A percentile compares a stretch with the other conserved stretches of the same genome.
Evolutionary conservation across 108 stramenopile genomes (phyloP).

Genomic region (Nitzschia inconspicua): DNA sequence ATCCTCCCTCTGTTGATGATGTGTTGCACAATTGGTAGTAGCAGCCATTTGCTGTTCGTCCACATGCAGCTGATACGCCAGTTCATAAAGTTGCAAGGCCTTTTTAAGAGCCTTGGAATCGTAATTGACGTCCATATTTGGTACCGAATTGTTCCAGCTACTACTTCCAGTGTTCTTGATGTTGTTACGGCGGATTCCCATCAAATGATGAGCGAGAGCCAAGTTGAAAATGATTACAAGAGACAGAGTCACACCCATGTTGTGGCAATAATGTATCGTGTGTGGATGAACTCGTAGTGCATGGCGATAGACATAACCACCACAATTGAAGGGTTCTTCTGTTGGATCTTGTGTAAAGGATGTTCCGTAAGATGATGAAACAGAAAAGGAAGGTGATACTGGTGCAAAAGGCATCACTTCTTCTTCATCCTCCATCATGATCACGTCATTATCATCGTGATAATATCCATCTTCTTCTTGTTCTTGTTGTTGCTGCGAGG

Average conservation of each 20-base stretch:
- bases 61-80: conserved; percentile 18
- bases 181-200: background rate
- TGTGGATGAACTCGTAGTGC: conserved; percentile 3
- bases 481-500: background rate
- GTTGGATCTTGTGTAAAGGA: background rate
- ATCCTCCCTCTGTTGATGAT: no score
- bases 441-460: background rate
- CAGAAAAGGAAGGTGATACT: background rate
- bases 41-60: background rate
- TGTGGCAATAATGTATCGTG: conserved; percentile 10
- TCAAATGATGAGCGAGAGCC: conserved; percentile 15
- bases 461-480: background rate
- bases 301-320: conserved; percentile 12
- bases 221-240: conserved; percentile 22
- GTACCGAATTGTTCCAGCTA: background rate
- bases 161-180: no score
- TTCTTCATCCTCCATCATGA: background rate
- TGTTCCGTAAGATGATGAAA: background rate
- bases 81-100: conserved; percentile 13
- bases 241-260: conserved; percentile 14
- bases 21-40: no score
- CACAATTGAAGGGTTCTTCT: no score
- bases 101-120: background rate
- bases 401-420: background rate
- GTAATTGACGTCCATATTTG: background rate